Base-by-base conservation (phyloP, 2,329 filamentous ascomycete species). In the Gremmenia infestans region DNA sequence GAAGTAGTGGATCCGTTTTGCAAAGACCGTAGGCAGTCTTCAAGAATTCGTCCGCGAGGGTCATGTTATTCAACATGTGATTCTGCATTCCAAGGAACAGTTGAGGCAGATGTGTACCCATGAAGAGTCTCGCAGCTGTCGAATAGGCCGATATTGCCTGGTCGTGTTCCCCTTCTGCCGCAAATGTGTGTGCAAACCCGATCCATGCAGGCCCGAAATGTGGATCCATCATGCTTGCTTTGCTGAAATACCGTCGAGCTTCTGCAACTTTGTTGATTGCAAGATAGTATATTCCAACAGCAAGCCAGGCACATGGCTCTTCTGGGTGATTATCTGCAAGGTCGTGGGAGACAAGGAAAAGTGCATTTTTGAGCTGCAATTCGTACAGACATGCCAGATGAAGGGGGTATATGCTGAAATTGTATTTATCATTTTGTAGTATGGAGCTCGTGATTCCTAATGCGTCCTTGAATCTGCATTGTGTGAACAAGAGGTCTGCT, bases 131-230 rank as follows among this genome's bases (percentile, higher is more conserved):
- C 2, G 93, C 93, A 0, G 94, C 94, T 0, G 94, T 99, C 32
- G 90, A 96, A 74, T 99, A 99, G 0, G 95, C 94, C 8, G 92
- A 95, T 60, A 99, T 97, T 48, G 94, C 94, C 74, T 99, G 94
- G 71, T 99, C 94, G 71, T 97, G 92, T 72, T 99, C 94, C 52
- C 94, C 94, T 71, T 99, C 94, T 11, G 91, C 92, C 1, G 94
- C 94, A 70, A 99, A 99, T 0, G 94, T 99, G 71, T 99, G 95
- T 1, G 94, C 94, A 69, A 99, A 99, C 1, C 95, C 94, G 62
- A 99, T 97, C 94, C 94, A 99, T 3, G 94, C 94, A 1, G 94
- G 90, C 0, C 93, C 93, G 66, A 96, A 99, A 74, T 97, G 93
- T 6, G 93, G 89, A 68, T 99, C 92, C 86, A 99, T 93, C 78